Evolutionary conservation across 2,329 filamentous ascomycete species (phyloP).

Genomic region (Ascochyta viciae-villosae): DNA sequence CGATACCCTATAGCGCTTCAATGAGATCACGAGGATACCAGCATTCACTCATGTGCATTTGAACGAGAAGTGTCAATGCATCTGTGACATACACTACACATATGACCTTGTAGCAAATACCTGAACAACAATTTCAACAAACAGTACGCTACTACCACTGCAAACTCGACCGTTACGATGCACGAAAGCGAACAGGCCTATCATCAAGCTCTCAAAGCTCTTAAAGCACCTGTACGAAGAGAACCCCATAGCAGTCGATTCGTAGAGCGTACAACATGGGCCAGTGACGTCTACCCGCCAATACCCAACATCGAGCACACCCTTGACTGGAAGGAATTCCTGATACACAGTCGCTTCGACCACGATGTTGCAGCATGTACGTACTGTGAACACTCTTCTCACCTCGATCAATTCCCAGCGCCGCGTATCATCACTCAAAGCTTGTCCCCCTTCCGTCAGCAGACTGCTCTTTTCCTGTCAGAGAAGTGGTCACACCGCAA

Average conservation of each 20-base stretch:
- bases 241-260: neutral
- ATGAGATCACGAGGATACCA: neutral
- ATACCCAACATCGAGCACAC: neutral
- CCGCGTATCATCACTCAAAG: neutral
- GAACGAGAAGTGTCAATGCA: neutral
- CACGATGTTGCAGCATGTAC: neutral
- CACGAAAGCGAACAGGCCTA: neutral
- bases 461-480: neutral
- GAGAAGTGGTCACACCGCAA: neutral
- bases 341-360: neutral
- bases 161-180: neutral
- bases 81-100: neutral
- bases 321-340: neutral
- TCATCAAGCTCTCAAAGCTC: neutral
- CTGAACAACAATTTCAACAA: neutral
- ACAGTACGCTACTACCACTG: neutral
- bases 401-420: neutral
- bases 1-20: slow-evolving; percentile 23
- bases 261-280: neutral
- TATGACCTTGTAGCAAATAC: neutral
- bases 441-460: neutral
- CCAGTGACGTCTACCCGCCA: neutral
- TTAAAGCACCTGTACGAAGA: neutral
- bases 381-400: neutral
- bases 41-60: neutral